A percentile compares a stretch with the other conserved stretches of the same genome.
Conservation (phyloP, 225 moss, liverwort and hornwort genomes). For the Straminergon stramineum region DNA sequence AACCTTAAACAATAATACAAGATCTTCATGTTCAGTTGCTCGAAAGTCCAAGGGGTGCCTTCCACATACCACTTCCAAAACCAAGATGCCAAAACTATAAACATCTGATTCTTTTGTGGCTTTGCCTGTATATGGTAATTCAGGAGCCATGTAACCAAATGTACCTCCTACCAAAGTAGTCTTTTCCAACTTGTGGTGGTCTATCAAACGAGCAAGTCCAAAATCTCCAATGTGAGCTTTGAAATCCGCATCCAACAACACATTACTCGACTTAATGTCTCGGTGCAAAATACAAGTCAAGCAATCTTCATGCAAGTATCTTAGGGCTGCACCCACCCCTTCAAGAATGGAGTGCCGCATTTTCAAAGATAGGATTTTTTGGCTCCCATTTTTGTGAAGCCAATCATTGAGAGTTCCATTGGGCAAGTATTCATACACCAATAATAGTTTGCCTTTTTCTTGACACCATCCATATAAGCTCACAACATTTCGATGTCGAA, state of each 20-base stretch:
- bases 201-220: neutral
- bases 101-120: neutral
- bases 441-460: neutral
- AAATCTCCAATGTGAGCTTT: neutral
- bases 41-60: too few species aligned
- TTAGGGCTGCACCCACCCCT: neutral
- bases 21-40: neutral
- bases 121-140: neutral
- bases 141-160: neutral
- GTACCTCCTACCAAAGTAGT: neutral
- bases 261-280: neutral
- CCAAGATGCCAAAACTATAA: neutral
- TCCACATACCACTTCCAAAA: neutral
- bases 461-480: neutral
- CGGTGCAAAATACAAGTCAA: neutral
- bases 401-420: neutral
- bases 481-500: neutral
- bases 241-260: neutral
- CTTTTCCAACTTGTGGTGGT: neutral
- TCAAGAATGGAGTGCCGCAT: neutral
- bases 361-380: neutral
- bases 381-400: neutral
- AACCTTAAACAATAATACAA: neutral
- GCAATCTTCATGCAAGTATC: neutral
- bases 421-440: neutral